These are phyloP conservation scores for Fraxinus latifolia DNA, from an alignment of 305 asterid genomes.

Conservation along the genomic window DNA sequence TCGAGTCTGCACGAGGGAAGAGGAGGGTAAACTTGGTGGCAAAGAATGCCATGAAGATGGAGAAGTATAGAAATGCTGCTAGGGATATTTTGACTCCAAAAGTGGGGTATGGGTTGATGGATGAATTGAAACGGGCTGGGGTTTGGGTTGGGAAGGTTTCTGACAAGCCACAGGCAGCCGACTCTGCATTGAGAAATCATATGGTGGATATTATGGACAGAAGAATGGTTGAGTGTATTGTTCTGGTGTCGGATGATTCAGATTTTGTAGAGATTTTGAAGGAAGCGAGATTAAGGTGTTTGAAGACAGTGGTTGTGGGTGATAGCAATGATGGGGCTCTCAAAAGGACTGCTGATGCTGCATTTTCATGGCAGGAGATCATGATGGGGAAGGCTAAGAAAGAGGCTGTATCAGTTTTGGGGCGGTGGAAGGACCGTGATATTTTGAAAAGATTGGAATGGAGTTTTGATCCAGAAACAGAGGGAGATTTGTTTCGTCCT, in stretches of 20 bases:
- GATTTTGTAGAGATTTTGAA: conserved; percentile 63
- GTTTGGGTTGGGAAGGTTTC: conserved; percentile 69
- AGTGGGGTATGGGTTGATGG: conserved; percentile 69
- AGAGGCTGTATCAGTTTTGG: conserved; percentile 68
- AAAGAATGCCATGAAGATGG: conserved; percentile 73
- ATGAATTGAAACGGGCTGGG: conserved; percentile 77
- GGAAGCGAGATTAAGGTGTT: conserved; percentile 76
- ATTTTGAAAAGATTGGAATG: conserved; percentile 67
- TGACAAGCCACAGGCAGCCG: conserved; percentile 78
- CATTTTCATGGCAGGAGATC: conserved; percentile 85
- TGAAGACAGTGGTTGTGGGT: conserved; percentile 78
- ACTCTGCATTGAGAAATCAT: conserved; percentile 54
- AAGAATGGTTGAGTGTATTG: conserved; percentile 55
- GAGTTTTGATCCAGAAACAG: conserved; percentile 59
- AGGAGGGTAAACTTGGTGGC: conserved; percentile 71
- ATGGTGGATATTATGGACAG: conserved; percentile 78
- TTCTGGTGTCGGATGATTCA: conserved; percentile 83
- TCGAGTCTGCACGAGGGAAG: conserved; percentile 75
- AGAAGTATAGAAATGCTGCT: conserved; percentile 72
- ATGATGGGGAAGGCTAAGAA: conserved; percentile 74
- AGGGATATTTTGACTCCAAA: conserved; percentile 64
- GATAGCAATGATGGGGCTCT: conserved; percentile 54
- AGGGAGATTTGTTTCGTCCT: conserved; percentile 27
- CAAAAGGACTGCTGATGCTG: conserved; percentile 68
- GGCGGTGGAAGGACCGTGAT: conserved; percentile 74